A percentile compares a stretch with the other conserved stretches of the same genome.
These are phyloP conservation scores for Ogataea thermomethanolica DNA, from an alignment of 805 yeast species.

Conservation along the genomic window DNA sequence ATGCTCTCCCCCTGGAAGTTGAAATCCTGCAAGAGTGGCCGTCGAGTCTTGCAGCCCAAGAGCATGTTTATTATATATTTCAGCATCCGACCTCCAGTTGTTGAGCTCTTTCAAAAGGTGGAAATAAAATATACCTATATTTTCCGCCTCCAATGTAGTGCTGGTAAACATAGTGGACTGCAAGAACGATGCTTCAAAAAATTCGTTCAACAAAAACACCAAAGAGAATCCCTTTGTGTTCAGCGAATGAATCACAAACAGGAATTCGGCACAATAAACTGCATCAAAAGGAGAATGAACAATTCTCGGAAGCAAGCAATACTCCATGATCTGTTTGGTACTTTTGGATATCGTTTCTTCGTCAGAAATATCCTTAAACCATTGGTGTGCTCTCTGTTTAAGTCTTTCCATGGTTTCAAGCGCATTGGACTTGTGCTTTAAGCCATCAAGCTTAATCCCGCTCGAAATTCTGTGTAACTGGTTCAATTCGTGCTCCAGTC, in stretches of 20 bases:
- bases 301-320: constrained; percentile 72
- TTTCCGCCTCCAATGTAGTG: constrained; percentile 77
- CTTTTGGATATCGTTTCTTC: constrained; percentile 13
- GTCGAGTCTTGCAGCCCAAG: constrained; percentile 15
- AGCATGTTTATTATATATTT: constrained; percentile 30
- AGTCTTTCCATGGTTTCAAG: constrained; percentile 32
- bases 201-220: constrained; percentile 39
- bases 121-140: constrained; percentile 69
- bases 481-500: constrained; percentile 29
- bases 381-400: constrained; percentile 26
- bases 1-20: constrained; percentile 18
- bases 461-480: constrained; percentile 28
- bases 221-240: constrained; percentile 35
- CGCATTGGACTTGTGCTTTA: constrained; percentile 43
- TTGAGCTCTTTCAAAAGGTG: constrained; percentile 45
- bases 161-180: constrained; percentile 62
- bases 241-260: constrained; percentile 46
- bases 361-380: constrained; percentile 36
- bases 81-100: constrained; percentile 38
- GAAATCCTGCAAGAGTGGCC: constrained; percentile 14
- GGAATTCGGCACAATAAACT: constrained; percentile 57
- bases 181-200: constrained; percentile 44
- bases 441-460: constrained; percentile 38
- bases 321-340: constrained; percentile 41
- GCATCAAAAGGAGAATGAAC: constrained; percentile 84